These are phyloP conservation scores for Mucor mucedo DNA, from an alignment of 371 early-diverging fungal genomes.

Conservation along the genomic window DNA sequence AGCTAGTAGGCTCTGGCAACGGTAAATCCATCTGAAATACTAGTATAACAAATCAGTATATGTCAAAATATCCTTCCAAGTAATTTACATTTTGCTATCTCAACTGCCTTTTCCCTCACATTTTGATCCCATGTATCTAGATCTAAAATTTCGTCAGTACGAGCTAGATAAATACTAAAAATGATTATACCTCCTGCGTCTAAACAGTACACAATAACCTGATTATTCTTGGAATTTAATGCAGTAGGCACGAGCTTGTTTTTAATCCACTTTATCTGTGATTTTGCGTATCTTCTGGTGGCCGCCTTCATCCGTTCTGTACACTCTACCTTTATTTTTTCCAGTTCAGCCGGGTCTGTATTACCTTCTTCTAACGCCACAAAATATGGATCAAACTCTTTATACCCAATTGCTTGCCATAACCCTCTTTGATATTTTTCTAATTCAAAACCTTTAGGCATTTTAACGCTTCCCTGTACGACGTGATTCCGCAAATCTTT, in stretches of 20 bases:
- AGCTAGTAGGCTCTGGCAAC: conserved; percentile 46
- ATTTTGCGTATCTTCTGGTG: conserved; percentile 88
- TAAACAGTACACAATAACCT: conserved; percentile 68
- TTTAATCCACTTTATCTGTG: conserved; percentile 89
- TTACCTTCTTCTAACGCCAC: conserved; percentile 46
- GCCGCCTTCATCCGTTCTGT: conserved; percentile 84
- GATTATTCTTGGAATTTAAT: conserved; percentile 29
- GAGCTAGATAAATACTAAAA: neutral
- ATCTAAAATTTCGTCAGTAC: conserved; percentile 30
- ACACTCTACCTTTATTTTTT: conserved; percentile 54
- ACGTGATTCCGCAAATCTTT: conserved; percentile 64
- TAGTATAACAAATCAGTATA: neutral
- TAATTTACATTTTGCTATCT: conserved; percentile 41
- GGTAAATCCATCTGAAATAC: conserved; percentile 35
- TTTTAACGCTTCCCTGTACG: conserved; percentile 46
- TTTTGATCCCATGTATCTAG: conserved; percentile 60
- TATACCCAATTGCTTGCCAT: conserved; percentile 88
- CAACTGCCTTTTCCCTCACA: conserved; percentile 59
- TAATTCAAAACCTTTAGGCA: conserved; percentile 39
- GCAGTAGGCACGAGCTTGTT: conserved; percentile 78
- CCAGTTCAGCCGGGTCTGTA: conserved; percentile 35
- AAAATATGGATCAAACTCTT: conserved; percentile 82
- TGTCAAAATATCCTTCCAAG: neutral
- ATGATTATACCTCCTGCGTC: conserved; percentile 74
- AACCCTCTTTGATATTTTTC: conserved; percentile 80